Conservation (phyloP, 192 early-diverging fungal species). For the Linnemannia exigua region DNA sequence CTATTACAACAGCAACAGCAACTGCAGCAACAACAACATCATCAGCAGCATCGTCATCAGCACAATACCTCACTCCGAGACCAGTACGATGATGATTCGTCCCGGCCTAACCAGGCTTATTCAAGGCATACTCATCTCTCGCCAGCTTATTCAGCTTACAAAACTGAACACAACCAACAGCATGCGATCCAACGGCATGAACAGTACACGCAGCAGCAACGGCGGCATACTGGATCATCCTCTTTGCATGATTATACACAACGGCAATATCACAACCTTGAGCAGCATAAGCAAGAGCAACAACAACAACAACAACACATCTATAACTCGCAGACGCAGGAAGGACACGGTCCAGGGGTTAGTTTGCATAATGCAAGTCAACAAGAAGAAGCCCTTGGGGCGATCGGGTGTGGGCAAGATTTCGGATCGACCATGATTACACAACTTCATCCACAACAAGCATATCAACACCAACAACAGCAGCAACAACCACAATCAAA, state of each 20-base stretch:
- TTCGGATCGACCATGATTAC: background rate
- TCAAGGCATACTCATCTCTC: background rate
- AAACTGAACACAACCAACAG: background rate
- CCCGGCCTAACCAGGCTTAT: background rate
- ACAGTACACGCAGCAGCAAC: background rate
- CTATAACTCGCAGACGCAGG: background rate
- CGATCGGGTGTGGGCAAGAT: conserved; percentile 6
- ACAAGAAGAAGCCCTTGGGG: background rate
- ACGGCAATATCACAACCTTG: background rate
- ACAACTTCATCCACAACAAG: background rate
- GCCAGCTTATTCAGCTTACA: background rate
- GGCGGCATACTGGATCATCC: background rate
- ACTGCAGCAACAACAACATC: background rate
- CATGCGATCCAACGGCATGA: background rate
- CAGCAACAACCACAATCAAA: background rate
- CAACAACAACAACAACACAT: background rate
- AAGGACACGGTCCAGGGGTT: background rate
- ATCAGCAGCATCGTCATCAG: background rate
- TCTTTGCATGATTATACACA: background rate
- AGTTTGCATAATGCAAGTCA: background rate
- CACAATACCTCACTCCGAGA: conserved; percentile 8
- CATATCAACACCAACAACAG: background rate
- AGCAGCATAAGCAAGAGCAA: background rate
- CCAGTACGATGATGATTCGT: conserved; percentile 9
- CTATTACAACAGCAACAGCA: no score